Base-by-base conservation (phyloP, 331 rosid species). In the Phaseolus coccineus region DNA sequence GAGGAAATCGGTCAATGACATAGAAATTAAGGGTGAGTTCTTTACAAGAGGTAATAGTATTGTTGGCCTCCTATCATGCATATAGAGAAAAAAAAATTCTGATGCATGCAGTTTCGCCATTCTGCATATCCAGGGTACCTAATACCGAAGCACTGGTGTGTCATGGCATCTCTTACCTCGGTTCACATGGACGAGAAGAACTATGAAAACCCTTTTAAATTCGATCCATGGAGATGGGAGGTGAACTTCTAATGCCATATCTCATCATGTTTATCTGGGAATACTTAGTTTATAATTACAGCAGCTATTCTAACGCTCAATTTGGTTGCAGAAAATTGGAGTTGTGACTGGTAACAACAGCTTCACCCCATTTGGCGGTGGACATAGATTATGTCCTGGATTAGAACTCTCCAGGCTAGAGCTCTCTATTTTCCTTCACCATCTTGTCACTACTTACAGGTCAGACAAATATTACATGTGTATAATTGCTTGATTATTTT, bases 221-320 rank as follows among this genome's bases (percentile, higher is more conserved):
- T 94, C 77, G 81, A 92, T 80, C 98, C 98, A 48, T 92, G 97
- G 97, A 89, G 98, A 84, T 94, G 98, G 98, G 91, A 88, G 95
- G 98, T 91, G 84, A 78, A 14, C 33, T 47, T 62, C 66, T 16
- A 69, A 3, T 64, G 33, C 58, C 57, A 67, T 35, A 51, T 74
- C 11, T 48, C 16, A 35, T n/a, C n/a, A 67, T 69, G 22, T 56
- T 55, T 66, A 30, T 48, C 22, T 28, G 59, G 42, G 37, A 68
- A 19, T 42, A 9, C 9, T 48, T 48, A 74, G 7, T 48, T 48
- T 22, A 30, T 77, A 48, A 5, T 48, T 7, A 50, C 24, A 25
- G 14, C 2, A 69, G 2, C 31, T 3, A 57, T 16, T 59, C 0
- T 19, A 7, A 74, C 71, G 71, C 47, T 79, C 7, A 28, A 28